Evolutionary conservation across 345 rosid species (phyloP).

Genomic region (Acer saccharum): DNA sequence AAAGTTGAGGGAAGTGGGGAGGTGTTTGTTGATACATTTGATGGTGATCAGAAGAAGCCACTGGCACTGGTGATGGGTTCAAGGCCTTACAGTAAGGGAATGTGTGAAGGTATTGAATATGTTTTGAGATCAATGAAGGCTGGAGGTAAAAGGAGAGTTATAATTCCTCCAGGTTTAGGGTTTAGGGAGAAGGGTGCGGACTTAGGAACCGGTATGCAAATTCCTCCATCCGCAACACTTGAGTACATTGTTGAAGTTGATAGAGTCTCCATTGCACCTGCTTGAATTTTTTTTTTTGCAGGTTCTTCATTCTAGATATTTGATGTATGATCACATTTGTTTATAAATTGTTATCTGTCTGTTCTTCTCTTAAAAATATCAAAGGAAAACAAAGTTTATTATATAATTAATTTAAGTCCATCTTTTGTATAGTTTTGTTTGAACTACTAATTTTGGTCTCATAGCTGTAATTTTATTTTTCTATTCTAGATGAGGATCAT

Average conservation of each 20-base stretch:
- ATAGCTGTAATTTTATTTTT: too few species aligned
- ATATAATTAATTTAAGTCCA: not conserved
- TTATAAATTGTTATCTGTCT: not conserved
- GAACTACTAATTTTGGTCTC: not conserved
- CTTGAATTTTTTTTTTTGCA: conserved; percentile 33
- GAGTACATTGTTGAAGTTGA: conserved; percentile 79
- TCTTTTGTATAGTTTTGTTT: not conserved
- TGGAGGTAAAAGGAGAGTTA: conserved; percentile 83
- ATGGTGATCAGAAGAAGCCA: conserved; percentile 48
- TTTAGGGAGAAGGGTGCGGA: conserved; percentile 78
- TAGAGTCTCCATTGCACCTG: conserved; percentile 87
- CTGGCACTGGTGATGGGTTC: conserved; percentile 79
- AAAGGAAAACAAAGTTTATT: conserved; percentile 1
- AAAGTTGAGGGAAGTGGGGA: conserved; percentile 57
- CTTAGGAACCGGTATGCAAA: conserved; percentile 60
- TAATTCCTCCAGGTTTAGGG: conserved; percentile 69
- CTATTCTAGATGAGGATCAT: too few species aligned
- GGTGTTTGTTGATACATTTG: conserved; percentile 71
- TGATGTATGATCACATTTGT: too few species aligned
- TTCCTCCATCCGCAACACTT: conserved; percentile 67
- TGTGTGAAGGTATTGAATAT: conserved; percentile 82
- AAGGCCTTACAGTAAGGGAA: conserved; percentile 74
- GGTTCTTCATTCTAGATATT: too few species aligned
- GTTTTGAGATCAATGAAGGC: conserved; percentile 76
- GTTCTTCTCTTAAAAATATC: not conserved